Base-by-base conservation (phyloP, 495 filamentous ascomycete species). In the Penicillium tannophilum region DNA sequence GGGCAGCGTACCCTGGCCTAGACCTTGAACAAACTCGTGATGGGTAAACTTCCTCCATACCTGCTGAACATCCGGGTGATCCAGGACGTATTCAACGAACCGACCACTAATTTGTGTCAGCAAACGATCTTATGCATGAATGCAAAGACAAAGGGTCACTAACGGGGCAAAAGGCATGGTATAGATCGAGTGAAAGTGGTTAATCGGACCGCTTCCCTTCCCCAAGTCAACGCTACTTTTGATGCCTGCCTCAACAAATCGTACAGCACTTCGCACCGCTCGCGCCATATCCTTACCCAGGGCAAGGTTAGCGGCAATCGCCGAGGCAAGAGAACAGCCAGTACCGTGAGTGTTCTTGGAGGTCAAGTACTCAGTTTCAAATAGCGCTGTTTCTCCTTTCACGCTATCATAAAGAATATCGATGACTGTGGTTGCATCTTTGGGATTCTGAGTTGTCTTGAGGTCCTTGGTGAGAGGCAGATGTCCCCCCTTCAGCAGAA, bases 401-500 rank as follows among this genome's bases (percentile, higher is more conserved):
- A 75, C 76, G 4, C 83, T 81, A 36, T 91, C 86, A 58, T 82
- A 82, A 2, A 97, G 79, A 26, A 96, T 79, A 69, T 98, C 88
- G 26, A 95, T 76, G 2, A 96, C 84, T 6, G 83, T 69, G 23
- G 88, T 76, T 46, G 74, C 83, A 30, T 92, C 87, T 23, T 75
- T 77, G 3, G 82, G 74, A 17, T 70, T 72, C 43, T 73, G 74
- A 0, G 90, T 84, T 2, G 77, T 75, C 26, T 72, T 72, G 41
- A 72, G 66, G 16, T 88, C 83, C 58, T 82, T 83, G 5, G 79
- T 87, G 50, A 97, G 69, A 8, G 94, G 92, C n/a, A 88, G 69
- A 77, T 98, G 94, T 2, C 94, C 94, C 33, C 94, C 94, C 73
- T 98, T 98, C 24, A 98, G 75, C 2, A 97, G 80, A 16, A 97